A percentile compares a stretch with the other conserved stretches of the same genome.
Evolutionary conservation across 352 stramenopile species (phyloP).

Genomic region (Thalassiosira allenii): DNA sequence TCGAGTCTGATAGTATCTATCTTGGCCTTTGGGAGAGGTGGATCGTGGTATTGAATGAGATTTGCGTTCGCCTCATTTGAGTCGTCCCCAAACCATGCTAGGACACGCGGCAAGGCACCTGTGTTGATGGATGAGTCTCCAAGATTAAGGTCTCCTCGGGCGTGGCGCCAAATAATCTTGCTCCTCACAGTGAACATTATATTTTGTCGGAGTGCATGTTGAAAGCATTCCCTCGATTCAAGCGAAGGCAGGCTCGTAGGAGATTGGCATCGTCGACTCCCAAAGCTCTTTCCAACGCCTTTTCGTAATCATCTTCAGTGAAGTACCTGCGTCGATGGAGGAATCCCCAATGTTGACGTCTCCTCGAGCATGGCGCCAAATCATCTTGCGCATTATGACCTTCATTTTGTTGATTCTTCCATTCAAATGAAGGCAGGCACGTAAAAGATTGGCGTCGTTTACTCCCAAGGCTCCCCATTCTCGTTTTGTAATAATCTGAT

Average conservation of each 20-base stretch:
- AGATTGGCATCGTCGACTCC: slow-evolving; percentile 17
- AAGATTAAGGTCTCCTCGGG: slow-evolving; percentile 16
- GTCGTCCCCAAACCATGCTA: slow-evolving; percentile 13
- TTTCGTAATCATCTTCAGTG: too few species aligned
- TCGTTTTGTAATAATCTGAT: too few species aligned
- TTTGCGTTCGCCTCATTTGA: neutral
- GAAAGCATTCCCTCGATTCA: neutral
- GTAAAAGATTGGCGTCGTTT: too few species aligned
- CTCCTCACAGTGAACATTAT: neutral
- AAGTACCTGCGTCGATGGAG: too few species aligned
- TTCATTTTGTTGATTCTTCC: too few species aligned
- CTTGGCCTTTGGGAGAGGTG: slow-evolving; percentile 7
- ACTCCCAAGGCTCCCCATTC: too few species aligned
- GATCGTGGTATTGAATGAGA: slow-evolving; percentile 27
- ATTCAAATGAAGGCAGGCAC: too few species aligned
- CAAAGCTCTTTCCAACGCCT: too few species aligned
- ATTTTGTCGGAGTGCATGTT: too few species aligned
- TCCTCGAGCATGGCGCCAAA: too few species aligned
- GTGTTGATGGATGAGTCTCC: slow-evolving; percentile 12
- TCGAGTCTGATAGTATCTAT: slow-evolving; percentile 25
- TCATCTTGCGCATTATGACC: too few species aligned
- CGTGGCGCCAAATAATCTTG: slow-evolving; percentile 24
- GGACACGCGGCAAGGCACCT: neutral
- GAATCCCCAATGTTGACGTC: too few species aligned
- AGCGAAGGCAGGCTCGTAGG: neutral